Conservation (phyloP, 331 rosid genomes). For the Malus hybrid region DNA sequence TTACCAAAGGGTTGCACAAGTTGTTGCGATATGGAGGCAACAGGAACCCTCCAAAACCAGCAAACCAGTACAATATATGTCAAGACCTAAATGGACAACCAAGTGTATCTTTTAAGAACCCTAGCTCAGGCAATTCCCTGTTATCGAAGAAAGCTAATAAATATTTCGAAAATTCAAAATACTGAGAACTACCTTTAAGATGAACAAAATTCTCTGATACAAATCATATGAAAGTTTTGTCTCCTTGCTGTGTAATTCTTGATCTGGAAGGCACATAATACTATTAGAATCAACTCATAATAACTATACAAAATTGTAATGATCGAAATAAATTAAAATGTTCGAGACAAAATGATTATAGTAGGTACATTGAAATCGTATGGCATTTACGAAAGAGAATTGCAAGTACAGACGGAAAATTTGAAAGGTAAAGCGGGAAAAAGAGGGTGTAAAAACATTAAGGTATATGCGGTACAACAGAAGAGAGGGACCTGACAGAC, state of each 20-base stretch:
- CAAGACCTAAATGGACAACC: conserved; percentile 38
- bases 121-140: neutral
- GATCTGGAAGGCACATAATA: conserved; percentile 45
- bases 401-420: too few species aligned
- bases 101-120: conserved; percentile 6
- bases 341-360: too few species aligned
- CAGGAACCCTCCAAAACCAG: conserved; percentile 90
- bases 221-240: conserved; percentile 30
- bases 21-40: conserved; percentile 65
- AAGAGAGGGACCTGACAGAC: neutral
- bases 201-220: conserved; percentile 36
- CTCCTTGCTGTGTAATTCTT: conserved; percentile 43
- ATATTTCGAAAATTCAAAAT: neutral
- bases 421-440: too few species aligned
- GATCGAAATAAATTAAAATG: neutral
- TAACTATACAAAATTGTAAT: neutral
- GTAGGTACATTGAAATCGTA: too few species aligned
- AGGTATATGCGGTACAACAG: neutral
- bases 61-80: conserved; percentile 39
- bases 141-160: neutral
- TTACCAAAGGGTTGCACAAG: conserved; percentile 94
- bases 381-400: too few species aligned
- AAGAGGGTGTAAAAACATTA: too few species aligned
- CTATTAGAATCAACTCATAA: neutral
- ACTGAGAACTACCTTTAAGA: conserved; percentile 42